A percentile compares a stretch with the other conserved stretches of the same genome.
phyloP scores from a whole-genome alignment of 1,139 yeast species.

The Kurtzmaniella quercitrusa region DNA sequence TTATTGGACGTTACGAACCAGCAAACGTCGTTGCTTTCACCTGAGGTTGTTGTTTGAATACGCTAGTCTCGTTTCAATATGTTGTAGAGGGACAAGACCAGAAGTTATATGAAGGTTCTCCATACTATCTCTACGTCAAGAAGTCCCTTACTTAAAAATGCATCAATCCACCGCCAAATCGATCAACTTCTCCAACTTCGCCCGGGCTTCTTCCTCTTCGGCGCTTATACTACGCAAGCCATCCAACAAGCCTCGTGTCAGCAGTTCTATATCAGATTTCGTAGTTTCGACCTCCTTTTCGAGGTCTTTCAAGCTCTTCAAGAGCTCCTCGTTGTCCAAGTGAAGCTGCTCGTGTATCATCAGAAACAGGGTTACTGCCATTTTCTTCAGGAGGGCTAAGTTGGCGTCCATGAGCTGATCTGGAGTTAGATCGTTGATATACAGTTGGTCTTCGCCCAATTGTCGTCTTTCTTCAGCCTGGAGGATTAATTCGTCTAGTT shows the following conservation, averaged over 20 bases:
- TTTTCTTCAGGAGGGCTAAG: conserved; percentile 18
- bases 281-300: conserved; percentile 20
- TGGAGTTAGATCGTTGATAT: conserved; percentile 29
- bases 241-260: conserved; percentile 20
- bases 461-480: conserved; percentile 41
- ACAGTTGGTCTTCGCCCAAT: conserved; percentile 18
- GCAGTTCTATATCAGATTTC: conserved; percentile 19
- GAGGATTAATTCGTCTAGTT: conserved; percentile 60
- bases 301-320: conserved; percentile 19
- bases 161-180: conserved; percentile 7
- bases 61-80: no score
- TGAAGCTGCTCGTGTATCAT: conserved; percentile 36
- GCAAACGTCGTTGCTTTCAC: not conserved
- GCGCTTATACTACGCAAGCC: conserved; percentile 27
- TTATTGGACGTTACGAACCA: not conserved
- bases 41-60: no score
- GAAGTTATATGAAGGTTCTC: no score
- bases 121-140: no score
- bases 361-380: conserved; percentile 25
- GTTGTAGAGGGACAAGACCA: no score
- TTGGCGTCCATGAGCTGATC: conserved; percentile 33
- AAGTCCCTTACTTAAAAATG: no score
- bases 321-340: conserved; percentile 31
- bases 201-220: conserved; percentile 15
- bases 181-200: conserved; percentile 21